Base-by-base conservation (phyloP, 2,329 filamentous ascomycete genomes). In the Talaromyces verruculosus region DNA sequence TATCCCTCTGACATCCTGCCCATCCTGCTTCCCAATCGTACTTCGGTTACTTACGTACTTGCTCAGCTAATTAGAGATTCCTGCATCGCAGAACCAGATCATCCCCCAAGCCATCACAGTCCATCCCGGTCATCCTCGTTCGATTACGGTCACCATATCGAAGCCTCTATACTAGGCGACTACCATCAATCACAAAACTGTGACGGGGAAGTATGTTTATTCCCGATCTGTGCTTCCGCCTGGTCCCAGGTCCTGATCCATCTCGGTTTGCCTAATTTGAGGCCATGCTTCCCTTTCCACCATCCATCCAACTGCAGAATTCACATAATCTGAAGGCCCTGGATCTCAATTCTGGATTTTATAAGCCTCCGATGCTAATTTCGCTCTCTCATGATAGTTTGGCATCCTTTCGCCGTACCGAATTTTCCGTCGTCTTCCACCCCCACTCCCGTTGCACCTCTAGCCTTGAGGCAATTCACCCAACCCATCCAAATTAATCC, bases 381-480 rank as follows among this genome's bases (percentile, higher is more conserved):
- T 37, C 37, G 22, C 37, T 51, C 10, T 3, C 19, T 22, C 11
- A n/a, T 58, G 19, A 39, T 60, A 60, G 60, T 63, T 53, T 28
- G 58, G 28, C n/a, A 33, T 66, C 33, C 53, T 43, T 28, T 63
- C 61, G 45, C 55, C 51, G 37, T 41, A 60, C 53, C 63, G 57
- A 65, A 60, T 60, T 78, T 68, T 75, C 74, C 73, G 72, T 71
- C 74, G 66, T 75, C 57, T 75, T 73, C 75, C 75, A 77, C 76
- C 72, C 75, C 75, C 63, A 63, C 74, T 65, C 68, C 68, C 70
- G 65, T 65, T 67, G 67, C 37, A 69, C 33, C 57, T 37, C 57
- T 39, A 13, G 51, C 70, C 15, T 61, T 61, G 43, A 60, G 57
- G 47, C 63, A 60, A 65, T 68, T 66, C 70, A 72, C 73, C 74